phyloP scores from a whole-genome alignment of 1,284 basidiomycete species.

The Heterobasidion annosum region DNA sequence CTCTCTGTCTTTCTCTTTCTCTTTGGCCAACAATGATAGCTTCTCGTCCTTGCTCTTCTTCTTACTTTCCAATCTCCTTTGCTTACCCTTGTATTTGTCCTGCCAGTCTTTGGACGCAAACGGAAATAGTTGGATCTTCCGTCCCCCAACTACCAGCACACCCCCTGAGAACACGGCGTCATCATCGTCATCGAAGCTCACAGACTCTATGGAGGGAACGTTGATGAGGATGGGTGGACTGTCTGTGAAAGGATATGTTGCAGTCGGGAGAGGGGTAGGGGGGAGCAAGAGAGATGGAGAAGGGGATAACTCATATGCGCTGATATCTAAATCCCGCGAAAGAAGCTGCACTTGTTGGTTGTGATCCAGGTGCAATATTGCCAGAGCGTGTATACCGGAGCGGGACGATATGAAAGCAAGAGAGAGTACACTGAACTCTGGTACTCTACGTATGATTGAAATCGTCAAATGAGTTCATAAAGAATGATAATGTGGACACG shows the following conservation, averaged over 20 bases:
- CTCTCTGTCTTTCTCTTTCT: conserved; percentile 50
- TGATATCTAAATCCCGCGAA: conserved; percentile 43
- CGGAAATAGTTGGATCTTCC: conserved; percentile 52
- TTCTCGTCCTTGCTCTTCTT: conserved; percentile 31
- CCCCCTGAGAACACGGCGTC: conserved; percentile 40
- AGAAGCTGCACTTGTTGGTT: conserved; percentile 51
- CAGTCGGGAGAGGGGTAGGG: conserved; percentile 21
- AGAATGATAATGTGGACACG: conserved; percentile 19
- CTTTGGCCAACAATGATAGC: conserved; percentile 32
- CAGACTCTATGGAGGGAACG: conserved; percentile 25
- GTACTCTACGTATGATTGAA: conserved; percentile 36
- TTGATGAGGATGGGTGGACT: conserved; percentile 35
- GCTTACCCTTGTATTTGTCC: conserved; percentile 44
- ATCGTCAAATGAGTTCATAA: background rate
- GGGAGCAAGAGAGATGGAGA: conserved; percentile 40
- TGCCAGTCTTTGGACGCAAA: conserved; percentile 35
- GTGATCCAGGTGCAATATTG: conserved; percentile 63
- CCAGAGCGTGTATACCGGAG: conserved; percentile 43
- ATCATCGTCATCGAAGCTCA: conserved; percentile 17
- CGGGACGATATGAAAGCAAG: conserved; percentile 51
- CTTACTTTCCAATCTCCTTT: conserved; percentile 37
- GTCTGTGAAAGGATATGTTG: conserved; percentile 23
- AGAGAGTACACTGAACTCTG: conserved; percentile 69
- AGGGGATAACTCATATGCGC: conserved; percentile 43
- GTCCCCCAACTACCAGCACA: conserved; percentile 63